Base-by-base conservation (phyloP, 1,284 basidiomycete genomes). In the Rhodotorula sp. region DNA sequence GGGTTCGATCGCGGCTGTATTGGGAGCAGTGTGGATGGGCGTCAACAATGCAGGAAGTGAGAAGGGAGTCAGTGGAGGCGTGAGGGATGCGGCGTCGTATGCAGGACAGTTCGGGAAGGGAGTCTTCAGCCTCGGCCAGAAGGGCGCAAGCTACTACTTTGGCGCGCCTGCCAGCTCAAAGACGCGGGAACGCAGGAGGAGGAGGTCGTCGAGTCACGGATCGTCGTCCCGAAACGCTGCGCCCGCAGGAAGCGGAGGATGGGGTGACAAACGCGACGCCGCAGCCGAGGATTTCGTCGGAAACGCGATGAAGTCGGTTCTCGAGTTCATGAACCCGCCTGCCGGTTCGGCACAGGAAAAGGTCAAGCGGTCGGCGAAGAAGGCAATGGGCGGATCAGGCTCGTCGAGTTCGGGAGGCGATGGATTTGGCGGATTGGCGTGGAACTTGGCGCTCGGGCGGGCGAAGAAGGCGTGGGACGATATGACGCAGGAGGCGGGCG, bases 1-100 rank as follows among this genome's bases (percentile, higher is more conserved):
- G 89, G 88, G 87, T 30, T 80, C 82, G 6, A 81, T 91, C 64
- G 72, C 89, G 19, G 84, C 82, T 19, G 79, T 82, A 4, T 72
- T 88, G 11, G 82, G 44, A 24, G 59, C 68, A 1, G 58, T 58
- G 20, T 72, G 44, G 27, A 49, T 59, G 17, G 71, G 59, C 15
- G 67, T 67, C 39, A 60, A 64, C 30, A 49, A 49, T 15, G 55
- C 59, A 2, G 67, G 71, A 10, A 70, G 64, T 22, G 68, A 66
- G 17, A 58, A 60, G 46, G 67, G 67, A 17, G 62, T 59, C 4
- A 10, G 13, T 1, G 68, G 68, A 5, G 67, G 65, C 1, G 20
- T 60, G 13, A 60, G n/a, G 34, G 61, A 67, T 17, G 65, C 61
- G 3, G 65, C 54, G 0, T 4, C 24, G 1, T 52, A 49, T 10